Conservation (phyloP, 768 basidiomycete genomes). For the Termitomyces heimii region DNA sequence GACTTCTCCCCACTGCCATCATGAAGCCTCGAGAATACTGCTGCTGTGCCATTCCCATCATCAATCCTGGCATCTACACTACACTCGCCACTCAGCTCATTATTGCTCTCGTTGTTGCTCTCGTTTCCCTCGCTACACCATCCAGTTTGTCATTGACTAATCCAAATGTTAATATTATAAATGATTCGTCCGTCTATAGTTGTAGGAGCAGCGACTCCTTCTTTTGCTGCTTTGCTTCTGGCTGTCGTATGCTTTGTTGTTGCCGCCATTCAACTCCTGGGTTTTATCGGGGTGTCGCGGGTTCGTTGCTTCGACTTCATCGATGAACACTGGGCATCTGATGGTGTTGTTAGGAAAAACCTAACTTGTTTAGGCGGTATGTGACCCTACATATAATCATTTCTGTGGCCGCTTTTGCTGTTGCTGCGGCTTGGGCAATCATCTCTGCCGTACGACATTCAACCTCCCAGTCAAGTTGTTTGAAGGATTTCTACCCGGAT, state of each 20-base stretch:
- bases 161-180: not conserved
- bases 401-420: slow-evolving; percentile 57
- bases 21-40: slow-evolving; percentile 87
- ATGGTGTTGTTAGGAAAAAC: slow-evolving; percentile 48
- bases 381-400: slow-evolving; percentile 56
- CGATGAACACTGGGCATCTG: not conserved
- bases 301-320: slow-evolving; percentile 32
- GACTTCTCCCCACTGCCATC: slow-evolving; percentile 9
- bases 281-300: slow-evolving; percentile 78
- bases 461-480: slow-evolving; percentile 63
- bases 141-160: slow-evolving; percentile 47
- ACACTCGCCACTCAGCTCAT: slow-evolving; percentile 74
- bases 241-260: slow-evolving; percentile 71
- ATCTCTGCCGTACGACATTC: slow-evolving; percentile 75
- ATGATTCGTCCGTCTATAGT: slow-evolving; percentile 37
- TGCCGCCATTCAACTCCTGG: slow-evolving; percentile 74
- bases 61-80: slow-evolving; percentile 87
- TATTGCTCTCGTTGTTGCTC: slow-evolving; percentile 59
- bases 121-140: slow-evolving; percentile 72
- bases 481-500: slow-evolving; percentile 48
- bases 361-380: slow-evolving; percentile 61
- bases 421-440: slow-evolving; percentile 77
- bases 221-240: slow-evolving; percentile 68
- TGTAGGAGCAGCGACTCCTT: slow-evolving; percentile 82
- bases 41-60: slow-evolving; percentile 86